Percentiles rank a stretch among this genome's conserved stretches.
Conservation (phyloP, 1,284 basidiomycete species). For the Leucoagaricus sp. region DNA sequence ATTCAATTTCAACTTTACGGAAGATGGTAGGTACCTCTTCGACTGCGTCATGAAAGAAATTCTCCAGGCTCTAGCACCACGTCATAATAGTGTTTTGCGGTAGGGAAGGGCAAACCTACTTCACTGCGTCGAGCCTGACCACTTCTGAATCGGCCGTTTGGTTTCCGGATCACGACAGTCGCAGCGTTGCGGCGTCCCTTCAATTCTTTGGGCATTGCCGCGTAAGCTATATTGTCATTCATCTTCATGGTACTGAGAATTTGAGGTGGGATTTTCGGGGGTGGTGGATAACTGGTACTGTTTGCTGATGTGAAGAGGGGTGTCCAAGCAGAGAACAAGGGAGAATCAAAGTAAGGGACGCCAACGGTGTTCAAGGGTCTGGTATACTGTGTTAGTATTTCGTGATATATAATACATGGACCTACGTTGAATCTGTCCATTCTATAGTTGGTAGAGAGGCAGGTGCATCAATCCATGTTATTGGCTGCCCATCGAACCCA, state of each 20-base stretch:
- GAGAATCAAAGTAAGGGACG: constrained; percentile 82
- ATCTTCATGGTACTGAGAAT: constrained; percentile 79
- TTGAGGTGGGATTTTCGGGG: constrained; percentile 77
- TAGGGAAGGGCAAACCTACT: constrained; percentile 30
- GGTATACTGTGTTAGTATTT: not conserved
- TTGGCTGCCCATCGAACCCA: constrained; percentile 81
- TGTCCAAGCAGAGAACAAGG: constrained; percentile 82
- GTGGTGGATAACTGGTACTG: constrained; percentile 58
- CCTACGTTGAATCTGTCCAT: constrained; percentile 84
- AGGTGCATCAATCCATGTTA: constrained; percentile 83
- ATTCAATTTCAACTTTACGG: constrained; percentile 94
- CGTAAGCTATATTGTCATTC: constrained; percentile 90
- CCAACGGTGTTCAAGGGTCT: constrained; percentile 91
- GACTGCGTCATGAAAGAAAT: constrained; percentile 43
- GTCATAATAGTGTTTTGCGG: constrained; percentile 7
- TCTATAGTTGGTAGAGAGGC: constrained; percentile 71
- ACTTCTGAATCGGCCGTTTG: constrained; percentile 79
- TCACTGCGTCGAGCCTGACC: constrained; percentile 59
- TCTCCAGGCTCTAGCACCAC: constrained; percentile 2
- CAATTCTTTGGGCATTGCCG: constrained; percentile 80
- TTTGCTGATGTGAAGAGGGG: constrained; percentile 50
- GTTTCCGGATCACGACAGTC: constrained; percentile 46
- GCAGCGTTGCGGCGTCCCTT: constrained; percentile 83
- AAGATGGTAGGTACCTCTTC: constrained; percentile 83
- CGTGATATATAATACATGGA: not conserved